Evolutionary conservation across 2,329 filamentous ascomycete species (phyloP).

Genomic region (Leptographium procerum): DNA sequence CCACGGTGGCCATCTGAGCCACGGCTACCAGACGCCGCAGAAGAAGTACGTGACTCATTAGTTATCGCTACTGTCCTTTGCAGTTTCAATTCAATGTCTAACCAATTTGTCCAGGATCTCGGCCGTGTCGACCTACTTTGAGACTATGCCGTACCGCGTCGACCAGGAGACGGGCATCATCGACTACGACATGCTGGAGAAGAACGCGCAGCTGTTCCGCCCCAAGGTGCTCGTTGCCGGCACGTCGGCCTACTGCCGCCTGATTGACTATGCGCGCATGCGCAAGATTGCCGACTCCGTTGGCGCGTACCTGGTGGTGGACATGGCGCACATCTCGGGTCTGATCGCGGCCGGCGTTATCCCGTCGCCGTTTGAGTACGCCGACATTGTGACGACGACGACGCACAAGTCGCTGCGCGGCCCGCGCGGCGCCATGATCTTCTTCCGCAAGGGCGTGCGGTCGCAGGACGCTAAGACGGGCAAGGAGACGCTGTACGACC

Average conservation of each 20-base stretch:
- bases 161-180: slow-evolving; percentile 86
- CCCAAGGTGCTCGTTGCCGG: slow-evolving; percentile 94
- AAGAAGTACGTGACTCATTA: slow-evolving; percentile 58
- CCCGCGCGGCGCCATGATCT: slow-evolving; percentile 98
- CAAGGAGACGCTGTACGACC: slow-evolving; percentile 81
- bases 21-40: slow-evolving; percentile 93
- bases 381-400: slow-evolving; percentile 95
- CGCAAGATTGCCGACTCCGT: slow-evolving; percentile 89
- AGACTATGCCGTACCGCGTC: slow-evolving; percentile 94
- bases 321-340: slow-evolving; percentile 98
- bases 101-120: slow-evolving; percentile 65
- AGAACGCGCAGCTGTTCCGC: slow-evolving; percentile 82
- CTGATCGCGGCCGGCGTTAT: slow-evolving; percentile 89
- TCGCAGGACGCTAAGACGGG: slow-evolving; percentile 83
- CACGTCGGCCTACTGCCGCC: slow-evolving; percentile 94
- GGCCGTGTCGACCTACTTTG: slow-evolving; percentile 96
- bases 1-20: slow-evolving; percentile 87
- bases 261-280: slow-evolving; percentile 96
- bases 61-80: not conserved
- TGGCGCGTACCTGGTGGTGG: slow-evolving; percentile 87
- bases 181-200: slow-evolving; percentile 87
- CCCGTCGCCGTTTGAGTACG: slow-evolving; percentile 81
- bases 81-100: too few relatives aligned
- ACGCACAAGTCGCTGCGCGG: slow-evolving; percentile 98
- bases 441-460: slow-evolving; percentile 95